These are phyloP conservation scores for Cicer bijugum DNA, from an alignment of 306 rosid species.

Conservation along the genomic window DNA sequence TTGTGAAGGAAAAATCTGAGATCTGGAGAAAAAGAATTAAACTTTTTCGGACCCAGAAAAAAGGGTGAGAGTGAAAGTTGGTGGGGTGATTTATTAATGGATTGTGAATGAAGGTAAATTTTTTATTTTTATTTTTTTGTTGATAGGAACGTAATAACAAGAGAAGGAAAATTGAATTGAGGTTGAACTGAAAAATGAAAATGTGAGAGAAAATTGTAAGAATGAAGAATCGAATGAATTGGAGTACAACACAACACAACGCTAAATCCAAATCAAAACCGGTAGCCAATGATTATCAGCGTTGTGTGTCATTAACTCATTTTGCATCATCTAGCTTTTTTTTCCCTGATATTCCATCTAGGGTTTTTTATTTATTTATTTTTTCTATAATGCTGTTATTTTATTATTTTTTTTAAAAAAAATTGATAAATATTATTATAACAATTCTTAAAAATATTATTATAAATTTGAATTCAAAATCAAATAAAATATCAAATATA, in stretches of 20 bases:
- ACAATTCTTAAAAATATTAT: too few species aligned
- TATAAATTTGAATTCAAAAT: too few species aligned
- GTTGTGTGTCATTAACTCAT: slow-evolving; percentile 9
- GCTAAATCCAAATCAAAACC: slow-evolving; percentile 23
- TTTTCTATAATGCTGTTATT: too few species aligned
- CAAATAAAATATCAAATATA: too few species aligned
- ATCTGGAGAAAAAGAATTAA: slow-evolving; percentile 47
- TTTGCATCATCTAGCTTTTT: not conserved
- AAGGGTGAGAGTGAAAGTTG: slow-evolving; percentile 52
- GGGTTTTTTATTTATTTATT: too few species aligned
- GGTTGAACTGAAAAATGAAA: not conserved
- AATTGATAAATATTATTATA: too few species aligned
- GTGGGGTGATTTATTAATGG: slow-evolving; percentile 48
- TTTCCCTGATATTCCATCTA: too few species aligned
- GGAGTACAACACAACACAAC: not conserved
- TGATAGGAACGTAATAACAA: slow-evolving; percentile 53
- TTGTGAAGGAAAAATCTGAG: slow-evolving; percentile 25
- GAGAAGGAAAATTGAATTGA: not conserved
- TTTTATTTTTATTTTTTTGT: not conserved
- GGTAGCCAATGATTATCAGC: slow-evolving; percentile 35
- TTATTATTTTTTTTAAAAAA: too few species aligned
- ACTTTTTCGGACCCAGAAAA: slow-evolving; percentile 21
- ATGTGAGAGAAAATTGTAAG: slow-evolving; percentile 20
- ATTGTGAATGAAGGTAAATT: slow-evolving; percentile 47
- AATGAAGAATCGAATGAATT: slow-evolving; percentile 23